phyloP scores from a whole-genome alignment of 2,329 filamentous ascomycete species.

The Penicillium verrucosum region DNA sequence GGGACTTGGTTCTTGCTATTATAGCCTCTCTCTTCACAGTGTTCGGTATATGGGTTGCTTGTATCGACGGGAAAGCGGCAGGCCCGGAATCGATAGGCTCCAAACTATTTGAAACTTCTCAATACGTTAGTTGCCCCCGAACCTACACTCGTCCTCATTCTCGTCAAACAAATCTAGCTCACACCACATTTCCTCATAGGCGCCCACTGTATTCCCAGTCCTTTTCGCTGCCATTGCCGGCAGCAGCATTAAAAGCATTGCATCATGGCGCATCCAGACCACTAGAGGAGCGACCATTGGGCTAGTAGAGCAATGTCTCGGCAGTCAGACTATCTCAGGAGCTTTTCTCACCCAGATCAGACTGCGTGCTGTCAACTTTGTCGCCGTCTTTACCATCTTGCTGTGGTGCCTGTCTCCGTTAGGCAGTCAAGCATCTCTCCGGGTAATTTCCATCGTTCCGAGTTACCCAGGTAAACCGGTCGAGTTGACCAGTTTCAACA shows the following conservation, averaged over 20 bases:
- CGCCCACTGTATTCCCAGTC: background rate
- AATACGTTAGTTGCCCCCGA: background rate
- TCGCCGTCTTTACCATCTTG: background rate
- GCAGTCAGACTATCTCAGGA: background rate
- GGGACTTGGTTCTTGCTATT: background rate
- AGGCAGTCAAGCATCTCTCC: background rate
- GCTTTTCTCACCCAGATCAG: background rate
- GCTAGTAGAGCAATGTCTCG: conserved; percentile 1
- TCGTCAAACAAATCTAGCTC: background rate
- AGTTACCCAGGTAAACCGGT: background rate
- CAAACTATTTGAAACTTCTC: background rate
- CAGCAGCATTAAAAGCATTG: conserved; percentile 2
- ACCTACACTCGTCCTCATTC: background rate
- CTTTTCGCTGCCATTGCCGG: background rate
- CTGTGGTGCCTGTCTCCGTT: background rate
- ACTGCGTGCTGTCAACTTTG: background rate
- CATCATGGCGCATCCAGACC: background rate
- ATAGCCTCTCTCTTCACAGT: background rate
- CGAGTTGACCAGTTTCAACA: background rate
- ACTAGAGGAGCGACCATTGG: background rate
- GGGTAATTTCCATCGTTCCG: background rate
- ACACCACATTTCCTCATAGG: background rate
- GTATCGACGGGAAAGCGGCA: background rate
- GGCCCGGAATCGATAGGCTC: background rate
- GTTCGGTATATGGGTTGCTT: background rate